Percentiles rank a stretch among this genome's conserved stretches.
Evolutionary conservation across 2,329 filamentous ascomycete species (phyloP).

Genomic region (Lizonia empirigonia): DNA sequence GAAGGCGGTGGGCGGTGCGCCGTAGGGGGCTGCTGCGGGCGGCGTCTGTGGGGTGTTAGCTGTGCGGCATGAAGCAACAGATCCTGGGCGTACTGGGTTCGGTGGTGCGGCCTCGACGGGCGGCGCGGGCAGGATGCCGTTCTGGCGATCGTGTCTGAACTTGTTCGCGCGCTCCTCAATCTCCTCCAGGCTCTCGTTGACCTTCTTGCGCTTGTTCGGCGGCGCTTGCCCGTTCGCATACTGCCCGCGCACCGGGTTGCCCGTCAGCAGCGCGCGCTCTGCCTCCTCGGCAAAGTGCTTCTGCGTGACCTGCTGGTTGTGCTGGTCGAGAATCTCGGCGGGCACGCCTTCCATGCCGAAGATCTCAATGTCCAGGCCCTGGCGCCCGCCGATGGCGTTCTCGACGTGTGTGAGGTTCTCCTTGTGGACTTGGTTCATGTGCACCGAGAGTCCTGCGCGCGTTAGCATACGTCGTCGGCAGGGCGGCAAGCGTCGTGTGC

Average conservation of each 20-base stretch:
- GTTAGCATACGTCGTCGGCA: constrained; percentile 13
- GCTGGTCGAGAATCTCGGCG: constrained; percentile 78
- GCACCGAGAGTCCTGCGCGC: constrained; percentile 80
- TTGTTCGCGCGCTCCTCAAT: constrained; percentile 78
- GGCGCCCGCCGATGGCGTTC: constrained; percentile 86
- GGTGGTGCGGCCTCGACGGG: constrained; percentile 47
- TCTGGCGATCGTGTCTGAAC: constrained; percentile 43
- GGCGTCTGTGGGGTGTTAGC: constrained; percentile 30
- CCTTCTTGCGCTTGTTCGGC: constrained; percentile 66
- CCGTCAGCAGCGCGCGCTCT: constrained; percentile 79
- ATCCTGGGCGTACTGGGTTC: constrained; percentile 18
- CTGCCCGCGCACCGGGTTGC: constrained; percentile 72
- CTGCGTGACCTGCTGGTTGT: constrained; percentile 84
- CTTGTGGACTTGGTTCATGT: constrained; percentile 99
- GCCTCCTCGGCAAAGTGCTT: constrained; percentile 86
- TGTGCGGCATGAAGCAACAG: not conserved
- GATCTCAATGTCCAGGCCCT: constrained; percentile 89
- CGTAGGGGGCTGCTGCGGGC: constrained; percentile 27
- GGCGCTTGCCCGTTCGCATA: constrained; percentile 47
- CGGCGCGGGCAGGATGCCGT: constrained; percentile 44
- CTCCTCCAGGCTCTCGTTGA: constrained; percentile 74
- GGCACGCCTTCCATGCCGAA: constrained; percentile 99
- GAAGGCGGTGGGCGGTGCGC: constrained; percentile 26
- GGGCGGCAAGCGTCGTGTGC: constrained; percentile 36
- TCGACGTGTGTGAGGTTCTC: constrained; percentile 86